Base-by-base conservation (phyloP, 768 basidiomycete genomes). In the Leccinum imitatum region DNA sequence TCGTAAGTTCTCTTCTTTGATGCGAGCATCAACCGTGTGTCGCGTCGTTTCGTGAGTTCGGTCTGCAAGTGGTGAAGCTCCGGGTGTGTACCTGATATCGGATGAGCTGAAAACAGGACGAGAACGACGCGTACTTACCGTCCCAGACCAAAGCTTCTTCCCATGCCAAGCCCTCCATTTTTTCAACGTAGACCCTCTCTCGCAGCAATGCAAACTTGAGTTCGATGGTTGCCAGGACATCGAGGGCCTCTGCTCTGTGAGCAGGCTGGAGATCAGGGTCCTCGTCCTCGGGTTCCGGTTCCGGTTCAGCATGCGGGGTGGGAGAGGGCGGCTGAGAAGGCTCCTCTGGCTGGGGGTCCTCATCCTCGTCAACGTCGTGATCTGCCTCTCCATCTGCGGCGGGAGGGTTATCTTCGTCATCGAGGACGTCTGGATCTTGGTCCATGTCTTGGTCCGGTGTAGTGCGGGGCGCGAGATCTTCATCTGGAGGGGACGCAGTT, bases 181-280 rank as follows among this genome's bases (percentile, higher is more conserved):
- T 91, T 76, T 98, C 96, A 19, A 98, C 80, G 72, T 95, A 98
- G 15, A 98, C 79, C 53, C 86, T 80, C 71, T 98, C 95, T 51
- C 96, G 77, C 58, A 98, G 73, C 33, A 90, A 75, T 0, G 95
- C 95, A 73, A 95, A 97, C 68, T 91, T 93, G 75, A 98, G 85
- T 70, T 99, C 96, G 65, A 99, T 95, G 50, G 80, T 82, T 3
- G 95, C 89, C 7, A 98, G 78, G 0, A 89, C 88, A 59, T 95
- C 93, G 59, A 98, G 81, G 0, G 94, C 94, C 67, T 96, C 94
- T 4, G 87, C 87, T 21, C 92, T 82, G 71, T 92, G 90, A 1
- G 88, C 89, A 50, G 89, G 89, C 60, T 91, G 90, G 56, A 91
- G 75, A 61, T 94, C 93, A 11, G 81, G 78, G 57, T 89, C 87